phyloP scores from a whole-genome alignment of 768 basidiomycete genomes.

The Neoboletus subvelutipes region DNA sequence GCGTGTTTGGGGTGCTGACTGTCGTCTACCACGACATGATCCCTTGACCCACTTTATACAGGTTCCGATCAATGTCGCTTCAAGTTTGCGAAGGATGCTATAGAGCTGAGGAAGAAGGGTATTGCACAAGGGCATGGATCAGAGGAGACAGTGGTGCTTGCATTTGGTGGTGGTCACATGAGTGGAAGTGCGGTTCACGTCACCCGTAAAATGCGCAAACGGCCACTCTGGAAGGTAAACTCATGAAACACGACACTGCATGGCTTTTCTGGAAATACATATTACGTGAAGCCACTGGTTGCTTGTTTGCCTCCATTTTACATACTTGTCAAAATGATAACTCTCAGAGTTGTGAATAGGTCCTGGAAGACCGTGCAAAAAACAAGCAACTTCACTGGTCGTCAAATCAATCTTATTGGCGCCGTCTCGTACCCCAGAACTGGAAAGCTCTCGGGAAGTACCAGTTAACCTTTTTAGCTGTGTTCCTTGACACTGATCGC shows the following conservation, averaged over 20 bases:
- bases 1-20: slow-evolving; percentile 23
- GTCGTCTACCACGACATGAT: slow-evolving; percentile 1
- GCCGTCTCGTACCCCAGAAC: slow-evolving; percentile 9
- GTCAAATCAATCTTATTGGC: neutral
- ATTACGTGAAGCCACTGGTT: slow-evolving; percentile 31
- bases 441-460: slow-evolving; percentile 23
- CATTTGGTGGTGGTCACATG: slow-evolving; percentile 72
- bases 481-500: slow-evolving; percentile 21
- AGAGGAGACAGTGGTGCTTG: slow-evolving; percentile 90
- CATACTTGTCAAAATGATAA: slow-evolving; percentile 19
- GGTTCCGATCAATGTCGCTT: slow-evolving; percentile 85
- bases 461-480: slow-evolving; percentile 30
- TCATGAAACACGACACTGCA: slow-evolving; percentile 52
- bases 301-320: slow-evolving; percentile 22
- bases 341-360: slow-evolving; percentile 1
- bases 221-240: slow-evolving; percentile 79
- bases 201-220: slow-evolving; percentile 83
- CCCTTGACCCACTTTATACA: slow-evolving; percentile 30
- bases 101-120: slow-evolving; percentile 80
- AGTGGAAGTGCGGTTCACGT: slow-evolving; percentile 80
- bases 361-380: slow-evolving; percentile 4
- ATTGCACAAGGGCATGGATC: slow-evolving; percentile 66
- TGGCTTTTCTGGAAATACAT: slow-evolving; percentile 16
- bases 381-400: neutral
- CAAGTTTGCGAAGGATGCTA: slow-evolving; percentile 88